Base-by-base conservation (phyloP, 768 basidiomycete genomes). In the Lactarius hengduanensis region DNA sequence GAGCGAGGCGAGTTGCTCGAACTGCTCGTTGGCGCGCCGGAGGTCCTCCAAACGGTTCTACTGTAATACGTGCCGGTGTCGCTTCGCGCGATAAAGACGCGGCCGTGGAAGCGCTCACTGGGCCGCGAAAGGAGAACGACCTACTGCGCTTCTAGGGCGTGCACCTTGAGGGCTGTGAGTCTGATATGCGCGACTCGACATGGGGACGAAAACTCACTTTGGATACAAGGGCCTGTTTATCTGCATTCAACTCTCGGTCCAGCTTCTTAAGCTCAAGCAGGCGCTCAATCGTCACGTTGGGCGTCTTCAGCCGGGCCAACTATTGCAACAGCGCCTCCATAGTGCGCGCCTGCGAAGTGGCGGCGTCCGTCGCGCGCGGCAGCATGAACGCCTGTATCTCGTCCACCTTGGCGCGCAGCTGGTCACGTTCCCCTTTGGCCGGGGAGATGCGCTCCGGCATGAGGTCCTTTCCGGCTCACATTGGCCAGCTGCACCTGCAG, bases 401-500 rank as follows among this genome's bases (percentile, higher is more conserved):
- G 66, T 86, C 86, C 22, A 86, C 73, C 67, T 88, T 84, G 3
- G 73, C 69, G 50, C 83, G 83, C 54, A 91, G 74, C 5, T 77
- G 76, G 26, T 93, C 89, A n/a, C 90, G 84, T 61, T 93, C 91
- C 36, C 74, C 78, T 73, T 93, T 91, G 0, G 80, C 79, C 28
- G 78, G 78, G 28, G 74, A 77, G 36, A 91, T 76, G 68, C 89
- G 89, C 69, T 92, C 89, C 26, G 71, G 76, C 50, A 92, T 74
- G 43, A 84, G 77, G 58, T 93, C 92, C 77, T 92, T 94, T 79
- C 93, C 92, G 16, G 90, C 90, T 18, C 90, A 85, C 6, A 90
- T 91, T 91, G 15, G 86, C 83, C 13, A 94, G 72, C 71, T 92
- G 88, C 38, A 86, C 78, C 72, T 92, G 90, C 58, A 86, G 80